phyloP scores from a whole-genome alignment of 1,284 basidiomycete genomes.

The Vanrija pseudolonga region DNA sequence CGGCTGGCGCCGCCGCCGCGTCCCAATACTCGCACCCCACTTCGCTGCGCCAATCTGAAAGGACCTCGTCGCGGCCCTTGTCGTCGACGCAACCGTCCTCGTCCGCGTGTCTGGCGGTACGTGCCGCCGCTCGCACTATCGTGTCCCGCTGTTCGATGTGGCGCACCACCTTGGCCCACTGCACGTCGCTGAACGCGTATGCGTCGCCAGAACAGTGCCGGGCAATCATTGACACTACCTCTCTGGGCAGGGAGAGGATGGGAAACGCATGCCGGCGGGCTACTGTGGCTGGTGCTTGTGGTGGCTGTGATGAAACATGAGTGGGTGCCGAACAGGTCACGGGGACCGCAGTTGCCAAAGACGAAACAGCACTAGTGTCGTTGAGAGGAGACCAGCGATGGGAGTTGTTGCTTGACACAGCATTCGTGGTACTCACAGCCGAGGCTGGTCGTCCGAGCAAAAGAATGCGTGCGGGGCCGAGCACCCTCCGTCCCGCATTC shows the following conservation, averaged over 20 bases:
- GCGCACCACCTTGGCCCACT: conserved; percentile 28
- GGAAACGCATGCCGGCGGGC: conserved; percentile 16
- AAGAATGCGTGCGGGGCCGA: too few species aligned
- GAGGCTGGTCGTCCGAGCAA: too few species aligned
- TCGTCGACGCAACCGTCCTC: conserved; percentile 13
- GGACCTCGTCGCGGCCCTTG: conserved; percentile 15
- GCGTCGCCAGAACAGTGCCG: conserved; percentile 31
- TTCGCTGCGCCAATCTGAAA: conserved; percentile 31
- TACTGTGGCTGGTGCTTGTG: too few species aligned
- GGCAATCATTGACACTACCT: conserved; percentile 35
- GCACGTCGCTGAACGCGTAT: conserved; percentile 32
- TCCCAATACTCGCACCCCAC: conserved; percentile 41
- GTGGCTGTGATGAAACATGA: too few species aligned
- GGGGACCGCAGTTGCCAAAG: too few species aligned
- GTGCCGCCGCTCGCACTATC: conserved; percentile 7
- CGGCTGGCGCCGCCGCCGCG: too few species aligned
- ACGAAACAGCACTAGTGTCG: too few species aligned
- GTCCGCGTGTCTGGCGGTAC: conserved; percentile 12
- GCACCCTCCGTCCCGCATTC: too few species aligned
- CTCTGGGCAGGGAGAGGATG: conserved; percentile 37
- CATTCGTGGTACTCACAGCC: too few species aligned
- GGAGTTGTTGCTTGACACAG: too few species aligned
- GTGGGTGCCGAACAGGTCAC: too few species aligned
- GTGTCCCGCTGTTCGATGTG: conserved; percentile 25
- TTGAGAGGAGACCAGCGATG: too few species aligned